These are phyloP conservation scores for Phaseolus coccineus DNA, from an alignment of 331 rosid species.

Conservation along the genomic window DNA sequence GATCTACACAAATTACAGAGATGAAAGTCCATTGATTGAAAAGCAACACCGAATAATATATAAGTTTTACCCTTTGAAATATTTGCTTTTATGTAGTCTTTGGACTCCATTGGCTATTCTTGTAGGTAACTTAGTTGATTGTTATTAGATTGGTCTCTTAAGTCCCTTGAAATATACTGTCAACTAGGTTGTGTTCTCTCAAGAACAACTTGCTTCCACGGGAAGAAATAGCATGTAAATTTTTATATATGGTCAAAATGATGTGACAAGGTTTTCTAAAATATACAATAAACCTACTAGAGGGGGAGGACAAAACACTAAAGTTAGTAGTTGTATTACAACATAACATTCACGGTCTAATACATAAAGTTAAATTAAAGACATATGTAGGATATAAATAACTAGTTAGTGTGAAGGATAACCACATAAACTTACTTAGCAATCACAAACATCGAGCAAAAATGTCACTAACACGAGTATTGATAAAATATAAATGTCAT, in stretches of 20 bases:
- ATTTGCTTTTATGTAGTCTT: neutral
- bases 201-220: neutral
- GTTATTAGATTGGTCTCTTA: constrained; percentile 2
- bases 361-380: neutral
- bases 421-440: neutral
- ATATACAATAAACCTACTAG: neutral
- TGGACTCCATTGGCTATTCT: no score
- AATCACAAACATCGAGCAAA: no score
- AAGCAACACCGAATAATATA: neutral
- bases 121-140: neutral
- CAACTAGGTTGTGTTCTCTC: neutral
- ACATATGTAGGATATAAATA: neutral
- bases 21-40: neutral
- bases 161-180: neutral
- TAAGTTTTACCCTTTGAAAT: neutral
- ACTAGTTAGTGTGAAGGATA: neutral
- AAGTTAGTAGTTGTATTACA: neutral
- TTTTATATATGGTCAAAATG: neutral
- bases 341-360: neutral
- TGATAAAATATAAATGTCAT: neutral
- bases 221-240: neutral
- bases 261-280: neutral
- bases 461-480: neutral
- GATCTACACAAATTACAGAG: no score
- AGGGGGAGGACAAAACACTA: neutral